A percentile compares a stretch with the other conserved stretches of the same genome.
Conservation (phyloP, 805 yeast genomes). For the Candida nitratophila region DNA sequence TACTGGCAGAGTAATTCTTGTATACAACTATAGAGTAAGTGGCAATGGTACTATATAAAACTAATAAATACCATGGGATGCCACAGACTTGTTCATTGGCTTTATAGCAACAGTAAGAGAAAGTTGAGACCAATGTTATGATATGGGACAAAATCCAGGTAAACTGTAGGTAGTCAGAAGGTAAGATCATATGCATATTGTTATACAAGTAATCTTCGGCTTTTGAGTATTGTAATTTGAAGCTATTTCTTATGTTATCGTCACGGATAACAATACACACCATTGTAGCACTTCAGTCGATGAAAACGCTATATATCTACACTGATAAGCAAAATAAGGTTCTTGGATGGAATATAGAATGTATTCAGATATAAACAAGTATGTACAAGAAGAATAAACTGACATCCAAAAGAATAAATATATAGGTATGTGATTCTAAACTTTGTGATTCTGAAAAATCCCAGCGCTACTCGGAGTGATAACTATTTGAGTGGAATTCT, state of each 20-base stretch:
- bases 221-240: not conserved
- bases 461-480: no score
- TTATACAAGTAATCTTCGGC: not conserved
- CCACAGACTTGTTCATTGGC: not conserved
- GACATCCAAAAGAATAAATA: no score
- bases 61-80: constrained; percentile 14
- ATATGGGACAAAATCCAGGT: constrained; percentile 17
- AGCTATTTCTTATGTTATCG: not conserved
- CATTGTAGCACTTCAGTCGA: no score
- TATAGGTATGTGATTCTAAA: no score
- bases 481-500: no score
- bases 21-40: constrained; percentile 25
- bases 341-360: no score
- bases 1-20: constrained; percentile 12
- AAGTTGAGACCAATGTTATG: constrained; percentile 13
- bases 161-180: constrained; percentile 12
- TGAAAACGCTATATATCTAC: not conserved
- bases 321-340: no score
- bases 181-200: constrained; percentile 1
- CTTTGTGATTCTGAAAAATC: no score
- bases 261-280: not conserved
- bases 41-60: constrained; percentile 16
- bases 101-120: constrained; percentile 6
- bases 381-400: no score
- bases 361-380: no score